Base-by-base conservation (phyloP, 805 yeast genomes). In the Nakazawaea peltata region DNA sequence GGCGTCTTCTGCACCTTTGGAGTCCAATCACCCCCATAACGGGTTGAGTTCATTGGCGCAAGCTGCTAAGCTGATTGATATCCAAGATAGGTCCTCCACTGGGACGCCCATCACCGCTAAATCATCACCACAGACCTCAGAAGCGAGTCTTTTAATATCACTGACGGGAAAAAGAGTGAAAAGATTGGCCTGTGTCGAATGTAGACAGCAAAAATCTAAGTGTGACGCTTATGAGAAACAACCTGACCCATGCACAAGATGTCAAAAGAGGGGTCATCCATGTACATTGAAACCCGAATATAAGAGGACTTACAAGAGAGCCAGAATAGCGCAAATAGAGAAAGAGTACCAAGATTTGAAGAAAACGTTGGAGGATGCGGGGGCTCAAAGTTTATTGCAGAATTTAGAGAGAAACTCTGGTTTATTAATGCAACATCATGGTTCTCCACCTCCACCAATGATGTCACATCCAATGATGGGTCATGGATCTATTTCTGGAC, bases 151-250 rank as follows among this genome's bases (percentile, higher is more conserved):
- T 26, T 15, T 29, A 22, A 12, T 13, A 12, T 12, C 23, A n/a
- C 16, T 25, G 13, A 12, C 28, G 4, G 26, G 21, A 28, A 43
- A 39, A 23, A 51, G 45, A 32, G 45, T 54, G 10, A 80, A 77
- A 53, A 67, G 76, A 37, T 74, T 87, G 53, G 97, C 97, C 0
- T 92, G 98, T 63, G 86, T 85, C 1, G 95, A 90, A 49, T 92
- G 98, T 53, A 73, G 97, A 11, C 97, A 92, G 57, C 98, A 90
- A 54, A 92, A 92, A 58, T 80, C 87, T 24, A 74, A 77, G 48
- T 88, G 97, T 60, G 95, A 88, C 58, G 94, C 95, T 10, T 74
- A 68, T 44, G 87, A 75, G 40, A 67, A 64, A 33, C 72, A 77
- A 22, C 95, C 95, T 0, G 64, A 64, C 7, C 83, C 95, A 2